Base-by-base conservation (phyloP, 192 early-diverging fungal genomes). In the Dissophora ornata region DNA sequence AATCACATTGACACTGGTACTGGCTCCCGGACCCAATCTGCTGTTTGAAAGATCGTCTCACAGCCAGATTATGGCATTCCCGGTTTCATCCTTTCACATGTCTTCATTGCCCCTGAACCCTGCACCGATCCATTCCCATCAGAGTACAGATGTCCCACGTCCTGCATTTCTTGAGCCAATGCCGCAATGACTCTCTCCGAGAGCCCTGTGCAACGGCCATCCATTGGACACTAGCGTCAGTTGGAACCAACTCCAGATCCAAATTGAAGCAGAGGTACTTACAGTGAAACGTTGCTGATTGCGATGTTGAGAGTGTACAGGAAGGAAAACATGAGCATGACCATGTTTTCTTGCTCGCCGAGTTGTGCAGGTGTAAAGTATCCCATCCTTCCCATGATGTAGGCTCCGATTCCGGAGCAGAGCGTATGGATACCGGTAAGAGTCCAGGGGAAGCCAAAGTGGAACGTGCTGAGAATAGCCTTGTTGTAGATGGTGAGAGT, bases 251-350 rank as follows among this genome's bases (percentile, higher is more conserved):
- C 10, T 45, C 10, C 44, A 10, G n/a, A 45, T 10, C 44, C 29
- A 19, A 29, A 47, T 11, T 8, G n/a, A 42, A 28, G 2, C 25
- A 48, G 1, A 52, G 30, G 2, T 9, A 90, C 85, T 84, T 92
- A 87, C 82, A 95, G 59, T 47, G 92, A 93, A 13, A 95, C 89
- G 66, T 93, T 95, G 61, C 89, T 91, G n/a, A 93, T 88, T 19
- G 92, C 94, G 71, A 97, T 95, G 68, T 97, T 97, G 69, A 92
- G 86, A 4, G 94, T 97, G 77, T 95, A 97, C 4, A 97, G 87
- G 25, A 93, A 79, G 4, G 93, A 95, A 71, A 95, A 97, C 54
- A 88, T 79, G 56, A 89, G 60, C 83, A 96, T 86, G 41, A 89
- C 66, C 78, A 85, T 81, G 58, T 79, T 84, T 47, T 94, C 91